Evolutionary conservation across 2,329 filamentous ascomycete species (phyloP), one percentile per base, ranked within the genome.

Genomic region (Paracoccidioides brasiliensis): DNA sequence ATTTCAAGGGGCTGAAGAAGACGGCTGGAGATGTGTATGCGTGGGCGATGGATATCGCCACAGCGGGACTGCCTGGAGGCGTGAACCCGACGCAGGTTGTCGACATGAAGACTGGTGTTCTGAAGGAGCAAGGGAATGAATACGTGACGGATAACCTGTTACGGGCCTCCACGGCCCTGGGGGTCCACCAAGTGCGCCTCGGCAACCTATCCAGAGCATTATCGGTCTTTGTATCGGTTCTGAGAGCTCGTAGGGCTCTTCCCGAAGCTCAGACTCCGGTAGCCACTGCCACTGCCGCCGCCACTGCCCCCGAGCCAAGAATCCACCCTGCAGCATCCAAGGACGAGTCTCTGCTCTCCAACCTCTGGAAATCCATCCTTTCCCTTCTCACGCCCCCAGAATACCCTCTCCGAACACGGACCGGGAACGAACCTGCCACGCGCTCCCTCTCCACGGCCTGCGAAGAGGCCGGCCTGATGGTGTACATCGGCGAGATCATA

Each of bases 401-500:
- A 43, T 95, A 90, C 66, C 90, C 91, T 0, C 69, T 81, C 0
- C 79, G 86, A 0, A 86, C 84, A 0, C 75, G 80, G 0, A 83
- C 87, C 51, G 90, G 90, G 54, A 80, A 85, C 49, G 72, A 80
- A 3, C 77, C 84, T 0, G 82, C 90, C 0, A 71, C 78, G 56
- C 84, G 88, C 49, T 80, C 80, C 55, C 66, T 81, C 8, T 75
- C 78, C 33, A 82, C 87, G 60, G 78, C 80, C 41, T 96, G 90
- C 69, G 85, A 93, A 61, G 90, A 96, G 70, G 89, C 90, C 2
- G 88, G 82, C 0, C 72, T 96, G 12, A 90, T 89, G 76, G 79
- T 90, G 30, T 93, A 95, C 70, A 91, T 97, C 59, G 91, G 91
- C 57, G 91, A 97, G 72, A 95, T 97, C 53, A 78, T 97, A 37